These are phyloP conservation scores for Ambrosiella beaveri DNA, from an alignment of 2,329 filamentous ascomycete species.

Conservation along the genomic window DNA sequence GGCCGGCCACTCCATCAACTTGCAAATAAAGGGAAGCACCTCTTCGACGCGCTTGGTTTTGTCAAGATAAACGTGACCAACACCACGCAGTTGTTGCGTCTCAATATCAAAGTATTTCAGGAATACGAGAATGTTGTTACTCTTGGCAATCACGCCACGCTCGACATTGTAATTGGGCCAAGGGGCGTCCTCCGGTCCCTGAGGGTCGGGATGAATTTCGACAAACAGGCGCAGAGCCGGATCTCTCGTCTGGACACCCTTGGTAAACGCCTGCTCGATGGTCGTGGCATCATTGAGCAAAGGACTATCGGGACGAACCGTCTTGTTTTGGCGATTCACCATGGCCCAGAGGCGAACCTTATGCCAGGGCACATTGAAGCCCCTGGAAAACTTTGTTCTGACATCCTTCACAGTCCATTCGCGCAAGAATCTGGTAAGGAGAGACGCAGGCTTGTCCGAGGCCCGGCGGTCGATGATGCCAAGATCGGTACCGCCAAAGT, in stretches of 20 bases:
- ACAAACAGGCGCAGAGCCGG: slow-evolving; percentile 71
- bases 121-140: slow-evolving; percentile 62
- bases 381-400: slow-evolving; percentile 49
- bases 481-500: slow-evolving; percentile 73
- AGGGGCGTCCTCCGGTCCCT: slow-evolving; percentile 48
- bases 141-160: slow-evolving; percentile 39
- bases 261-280: slow-evolving; percentile 48
- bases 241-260: slow-evolving; percentile 43
- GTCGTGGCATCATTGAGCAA: slow-evolving; percentile 63
- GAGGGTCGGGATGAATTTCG: slow-evolving; percentile 53
- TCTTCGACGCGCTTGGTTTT: slow-evolving; percentile 81
- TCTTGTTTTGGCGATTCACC: slow-evolving; percentile 98
- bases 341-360: slow-evolving; percentile 81
- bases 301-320: slow-evolving; percentile 74
- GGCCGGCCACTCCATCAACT: slow-evolving; percentile 72
- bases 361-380: slow-evolving; percentile 49
- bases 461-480: slow-evolving; percentile 35
- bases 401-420: slow-evolving; percentile 64
- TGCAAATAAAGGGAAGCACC: slow-evolving; percentile 56
- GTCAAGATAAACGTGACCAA: slow-evolving; percentile 72
- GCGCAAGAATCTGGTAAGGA: slow-evolving; percentile 55
- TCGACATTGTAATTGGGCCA: slow-evolving; percentile 50
- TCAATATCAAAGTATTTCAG: slow-evolving; percentile 81
- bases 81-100: slow-evolving; percentile 55
- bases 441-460: slow-evolving; percentile 34